Base-by-base conservation (phyloP, 148 eudicot genomes). In the Cornus controversa region DNA sequence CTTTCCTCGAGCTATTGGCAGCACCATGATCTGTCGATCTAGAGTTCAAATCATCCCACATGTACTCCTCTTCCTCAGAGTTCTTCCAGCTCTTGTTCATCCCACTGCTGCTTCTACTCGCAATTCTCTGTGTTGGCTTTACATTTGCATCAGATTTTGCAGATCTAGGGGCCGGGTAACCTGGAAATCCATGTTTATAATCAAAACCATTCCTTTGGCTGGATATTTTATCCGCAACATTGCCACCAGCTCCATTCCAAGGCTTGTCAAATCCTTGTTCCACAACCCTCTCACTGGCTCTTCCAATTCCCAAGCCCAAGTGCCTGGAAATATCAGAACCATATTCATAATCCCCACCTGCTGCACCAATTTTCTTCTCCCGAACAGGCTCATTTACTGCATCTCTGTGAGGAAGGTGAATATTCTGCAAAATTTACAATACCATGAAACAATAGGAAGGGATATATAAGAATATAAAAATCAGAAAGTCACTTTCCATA, bases 1-100 rank as follows among this genome's bases (percentile, higher is more conserved):
- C 91, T 79, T 85, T 90, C 77, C 78, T 77, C 18, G 81, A 75
- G 72, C 77, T 64, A 73, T 53, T 67, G 70, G 74, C 45, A 60
- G 77, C 79, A 57, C 71, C 82, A 70, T 77, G 85, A 80, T 79
- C 87, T 72, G 82, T 71, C 54, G 82, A 76, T 68, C 79, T 85
- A 64, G 93, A 81, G 69, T 86, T 90, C 80, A 92, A 80, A 62
- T 89, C 93, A 78, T 93, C 93, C 99, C 99, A 93, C 82, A 82
- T 81, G 72, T 78, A 96, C 90, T 96, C 98, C 91, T 96, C 99
- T 79, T 96, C 99, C 71, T 91, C 98, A 69, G 97, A 89, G 86
- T 89, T 86, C 84, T 93, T 90, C 99, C 99, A 96, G 91, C 90
- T 93, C 82, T 74, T 78, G 75, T 87, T 84, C 67, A 90, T 62